A percentile compares a stretch with the other conserved stretches of the same genome.
Evolutionary conservation across 2,329 filamentous ascomycete genomes (phyloP).

Genomic region (Harringtonia lauricola): DNA sequence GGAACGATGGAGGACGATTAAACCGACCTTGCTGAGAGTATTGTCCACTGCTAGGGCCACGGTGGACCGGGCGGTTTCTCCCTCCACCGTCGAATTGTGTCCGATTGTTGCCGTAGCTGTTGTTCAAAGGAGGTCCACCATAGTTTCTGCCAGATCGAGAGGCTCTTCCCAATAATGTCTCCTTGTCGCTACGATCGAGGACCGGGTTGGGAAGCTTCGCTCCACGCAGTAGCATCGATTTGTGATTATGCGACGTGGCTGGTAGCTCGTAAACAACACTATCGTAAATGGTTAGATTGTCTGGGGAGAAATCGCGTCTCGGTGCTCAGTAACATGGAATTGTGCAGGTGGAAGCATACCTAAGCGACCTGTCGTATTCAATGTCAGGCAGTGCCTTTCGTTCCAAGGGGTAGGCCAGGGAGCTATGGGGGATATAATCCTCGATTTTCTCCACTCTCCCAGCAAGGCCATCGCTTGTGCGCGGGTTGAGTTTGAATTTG

Average conservation of each 20-base stretch:
- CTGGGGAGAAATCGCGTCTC: too few species aligned
- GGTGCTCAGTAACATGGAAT: background rate
- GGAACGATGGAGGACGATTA: constrained; percentile 6
- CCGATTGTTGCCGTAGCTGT: constrained; percentile 17
- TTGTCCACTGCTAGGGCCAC: constrained; percentile 24
- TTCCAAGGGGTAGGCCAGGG: constrained; percentile 67
- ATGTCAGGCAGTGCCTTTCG: constrained; percentile 62
- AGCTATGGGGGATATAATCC: constrained; percentile 73
- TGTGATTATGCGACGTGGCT: constrained; percentile 60
- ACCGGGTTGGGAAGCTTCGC: constrained; percentile 61
- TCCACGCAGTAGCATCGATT: constrained; percentile 87
- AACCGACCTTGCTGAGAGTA: constrained; percentile 10
- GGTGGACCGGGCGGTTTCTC: constrained; percentile 37
- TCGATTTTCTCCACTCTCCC: constrained; percentile 76
- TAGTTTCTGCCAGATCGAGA: constrained; percentile 56
- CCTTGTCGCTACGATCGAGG: constrained; percentile 66
- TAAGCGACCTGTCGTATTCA: constrained; percentile 78
- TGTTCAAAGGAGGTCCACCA: constrained; percentile 38
- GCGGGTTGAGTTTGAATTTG: constrained; percentile 63
- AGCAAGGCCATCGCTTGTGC: constrained; percentile 64
- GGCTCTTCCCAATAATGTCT: constrained; percentile 56
- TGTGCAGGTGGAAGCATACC: constrained; percentile 33
- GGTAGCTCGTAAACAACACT: constrained; percentile 86
- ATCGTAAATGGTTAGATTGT: too few species aligned
- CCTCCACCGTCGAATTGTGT: constrained; percentile 1